Conservation (phyloP, 768 basidiomycete species). For the Hypholoma sublateritium region DNA sequence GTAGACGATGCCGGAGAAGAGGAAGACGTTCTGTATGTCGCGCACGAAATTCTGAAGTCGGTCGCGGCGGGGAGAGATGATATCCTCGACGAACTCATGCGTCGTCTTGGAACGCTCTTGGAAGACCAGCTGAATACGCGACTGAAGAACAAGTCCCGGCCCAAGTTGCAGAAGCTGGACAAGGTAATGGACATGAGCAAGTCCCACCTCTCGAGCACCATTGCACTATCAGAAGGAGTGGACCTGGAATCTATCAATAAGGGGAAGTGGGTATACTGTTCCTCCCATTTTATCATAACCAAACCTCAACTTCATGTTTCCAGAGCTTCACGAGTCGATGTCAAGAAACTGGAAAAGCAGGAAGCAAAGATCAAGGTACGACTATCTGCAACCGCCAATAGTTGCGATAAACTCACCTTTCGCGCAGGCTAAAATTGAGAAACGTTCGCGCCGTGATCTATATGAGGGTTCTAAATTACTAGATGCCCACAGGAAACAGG, state of each 20-base stretch:
- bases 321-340: conserved; percentile 89
- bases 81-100: conserved; percentile 67
- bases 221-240: conserved; percentile 78
- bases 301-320: conserved; percentile 5
- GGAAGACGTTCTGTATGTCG: conserved; percentile 80
- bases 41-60: conserved; percentile 74
- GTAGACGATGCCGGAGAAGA: conserved; percentile 89
- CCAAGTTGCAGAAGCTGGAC: conserved; percentile 74
- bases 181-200: conserved; percentile 90
- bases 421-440: conserved; percentile 92
- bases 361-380: conserved; percentile 90
- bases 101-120: conserved; percentile 58
- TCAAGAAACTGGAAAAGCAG: conserved; percentile 95
- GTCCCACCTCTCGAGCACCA: conserved; percentile 74
- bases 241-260: conserved; percentile 92
- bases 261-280: conserved; percentile 65
- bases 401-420: conserved; percentile 3
- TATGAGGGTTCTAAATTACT: conserved; percentile 97
- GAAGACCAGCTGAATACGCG: conserved; percentile 63
- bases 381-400: not conserved
- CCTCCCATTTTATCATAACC: conserved; percentile 2
- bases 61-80: conserved; percentile 61
- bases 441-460: conserved; percentile 83
- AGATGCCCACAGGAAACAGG: conserved; percentile 90
- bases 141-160: conserved; percentile 56